These are phyloP conservation scores for Plasmodium gallinaceum DNA, from an alignment of 169 alveolate species.

Conservation along the genomic window DNA sequence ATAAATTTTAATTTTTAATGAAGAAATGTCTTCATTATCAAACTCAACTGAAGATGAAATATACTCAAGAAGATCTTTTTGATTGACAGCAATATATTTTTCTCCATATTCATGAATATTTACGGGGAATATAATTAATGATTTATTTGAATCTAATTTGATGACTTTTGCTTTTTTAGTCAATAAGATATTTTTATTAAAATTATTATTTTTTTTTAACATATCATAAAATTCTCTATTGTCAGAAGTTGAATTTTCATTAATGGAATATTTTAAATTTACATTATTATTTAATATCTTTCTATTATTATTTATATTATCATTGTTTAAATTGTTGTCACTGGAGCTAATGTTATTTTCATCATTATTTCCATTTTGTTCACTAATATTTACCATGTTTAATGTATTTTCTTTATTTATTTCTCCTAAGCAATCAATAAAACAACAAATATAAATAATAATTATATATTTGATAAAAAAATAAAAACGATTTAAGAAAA, in stretches of 20 bases:
- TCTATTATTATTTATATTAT: constrained; percentile 5
- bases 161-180: constrained; percentile 70
- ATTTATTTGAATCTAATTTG: constrained; percentile 64
- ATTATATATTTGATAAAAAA: neutral
- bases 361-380: constrained; percentile 3
- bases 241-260: constrained; percentile 26
- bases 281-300: constrained; percentile 1
- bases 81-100: constrained; percentile 71
- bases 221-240: constrained; percentile 38
- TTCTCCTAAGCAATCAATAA: constrained; percentile 15
- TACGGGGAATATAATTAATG: constrained; percentile 68
- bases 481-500: too few species aligned
- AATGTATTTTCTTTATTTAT: constrained; percentile 10
- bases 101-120: constrained; percentile 73
- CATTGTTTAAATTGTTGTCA: neutral
- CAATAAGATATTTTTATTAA: constrained; percentile 51
- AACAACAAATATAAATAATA: neutral
- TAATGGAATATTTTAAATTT: neutral
- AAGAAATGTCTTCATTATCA: constrained; percentile 42
- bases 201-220: constrained; percentile 34
- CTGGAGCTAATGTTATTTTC: neutral
- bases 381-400: neutral
- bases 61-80: constrained; percentile 64
- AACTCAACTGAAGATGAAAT: constrained; percentile 63
- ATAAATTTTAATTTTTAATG: constrained; percentile 50